These are phyloP conservation scores for Monilinia aucupariae DNA, from an alignment of 2,329 filamentous ascomycete species.

Conservation along the genomic window DNA sequence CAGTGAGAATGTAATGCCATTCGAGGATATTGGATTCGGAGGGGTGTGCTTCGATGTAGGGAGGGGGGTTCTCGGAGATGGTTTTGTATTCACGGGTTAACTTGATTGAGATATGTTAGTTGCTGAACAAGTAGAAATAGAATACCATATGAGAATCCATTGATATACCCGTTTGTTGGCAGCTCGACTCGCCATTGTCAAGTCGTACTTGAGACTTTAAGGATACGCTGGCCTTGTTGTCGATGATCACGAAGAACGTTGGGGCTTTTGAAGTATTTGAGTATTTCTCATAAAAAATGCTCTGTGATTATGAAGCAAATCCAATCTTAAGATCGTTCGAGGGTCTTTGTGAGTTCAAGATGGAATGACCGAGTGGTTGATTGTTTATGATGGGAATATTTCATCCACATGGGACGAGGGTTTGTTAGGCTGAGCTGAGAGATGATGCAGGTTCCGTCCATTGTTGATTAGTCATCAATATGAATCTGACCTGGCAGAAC, in stretches of 20 bases:
- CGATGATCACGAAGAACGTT: neutral
- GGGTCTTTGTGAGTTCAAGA: neutral
- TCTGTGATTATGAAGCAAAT: neutral
- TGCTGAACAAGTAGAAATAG: neutral
- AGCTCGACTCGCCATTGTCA: conserved; percentile 63
- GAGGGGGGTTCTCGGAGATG: conserved; percentile 71
- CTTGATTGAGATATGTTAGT: conserved; percentile 32
- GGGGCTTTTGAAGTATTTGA: neutral
- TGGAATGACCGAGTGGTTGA: neutral
- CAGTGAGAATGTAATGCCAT: conserved; percentile 95
- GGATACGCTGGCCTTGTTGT: conserved; percentile 8
- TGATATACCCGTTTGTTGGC: conserved; percentile 60
- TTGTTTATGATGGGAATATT: conserved; percentile 9
- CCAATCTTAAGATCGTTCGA: neutral
- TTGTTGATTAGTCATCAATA: conserved; percentile 8
- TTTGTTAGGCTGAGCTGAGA: conserved; percentile 3
- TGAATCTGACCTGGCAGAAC: neutral
- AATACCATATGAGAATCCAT: neutral
- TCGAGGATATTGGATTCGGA: conserved; percentile 90
- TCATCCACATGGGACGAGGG: conserved; percentile 1
- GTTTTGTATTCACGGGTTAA: conserved; percentile 60
- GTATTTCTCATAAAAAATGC: neutral
- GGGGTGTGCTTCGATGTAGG: conserved; percentile 83
- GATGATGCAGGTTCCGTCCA: neutral
- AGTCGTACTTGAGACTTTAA: conserved; percentile 23